phyloP scores from a whole-genome alignment of 23 red algal species.

The Pyropia yezoensis region DNA sequence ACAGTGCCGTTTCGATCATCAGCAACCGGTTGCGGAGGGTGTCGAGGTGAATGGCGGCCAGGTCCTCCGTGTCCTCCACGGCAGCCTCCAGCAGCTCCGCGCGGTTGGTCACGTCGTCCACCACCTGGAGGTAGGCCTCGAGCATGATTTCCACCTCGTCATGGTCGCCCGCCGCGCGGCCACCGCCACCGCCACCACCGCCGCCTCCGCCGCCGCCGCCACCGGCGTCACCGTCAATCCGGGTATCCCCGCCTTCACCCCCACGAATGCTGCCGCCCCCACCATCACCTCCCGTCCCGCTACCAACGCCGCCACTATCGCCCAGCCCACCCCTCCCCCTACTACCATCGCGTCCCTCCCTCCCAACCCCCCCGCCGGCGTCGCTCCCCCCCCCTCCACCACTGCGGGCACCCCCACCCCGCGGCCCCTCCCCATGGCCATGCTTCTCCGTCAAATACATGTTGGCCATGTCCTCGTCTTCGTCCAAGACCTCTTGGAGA shows the following conservation, averaged over 20 bases:
- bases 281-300: constrained; percentile 8
- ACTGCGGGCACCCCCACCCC: constrained; percentile 21
- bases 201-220: constrained; percentile 5
- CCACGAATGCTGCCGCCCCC: constrained; percentile 12
- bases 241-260: constrained; percentile 3
- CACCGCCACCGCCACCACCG: constrained; percentile 1
- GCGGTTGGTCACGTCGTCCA: constrained; percentile 38
- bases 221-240: background rate
- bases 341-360: background rate
- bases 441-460: constrained; percentile 84
- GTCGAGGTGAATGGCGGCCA: constrained; percentile 73
- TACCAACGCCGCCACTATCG: constrained; percentile 1
- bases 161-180: constrained; percentile 18
- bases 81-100: constrained; percentile 56
- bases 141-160: constrained; percentile 70
- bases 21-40: constrained; percentile 64
- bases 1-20: constrained; percentile 36
- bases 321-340: constrained; percentile 4
- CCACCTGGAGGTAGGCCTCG: constrained; percentile 72
- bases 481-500: constrained; percentile 56
- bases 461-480: constrained; percentile 89
- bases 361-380: background rate
- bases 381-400: background rate
- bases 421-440: constrained; percentile 1
- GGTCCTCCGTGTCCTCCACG: constrained; percentile 72